Evolutionary conservation across 2,329 filamentous ascomycete genomes (phyloP), one percentile per base, ranked within the genome.

Genomic region (Gliomastix tumulicola): DNA sequence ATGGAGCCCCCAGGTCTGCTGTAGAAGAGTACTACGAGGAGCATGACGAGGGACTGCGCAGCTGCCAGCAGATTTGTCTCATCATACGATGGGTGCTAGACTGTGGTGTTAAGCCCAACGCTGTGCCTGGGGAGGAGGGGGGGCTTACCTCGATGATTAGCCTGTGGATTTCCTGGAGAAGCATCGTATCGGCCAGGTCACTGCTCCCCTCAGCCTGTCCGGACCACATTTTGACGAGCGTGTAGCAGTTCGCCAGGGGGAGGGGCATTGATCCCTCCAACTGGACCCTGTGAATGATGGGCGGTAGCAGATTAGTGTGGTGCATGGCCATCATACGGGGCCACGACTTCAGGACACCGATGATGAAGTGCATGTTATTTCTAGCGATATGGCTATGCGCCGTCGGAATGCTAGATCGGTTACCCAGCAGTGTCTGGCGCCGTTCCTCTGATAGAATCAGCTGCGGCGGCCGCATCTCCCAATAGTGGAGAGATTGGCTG

Each of bases 201-300:
- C 19, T 23, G 21, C 33, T 43, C 1, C 21, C 36, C 9, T 27
- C 13, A 13, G 33, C 30, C 13, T 34, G 34, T 17, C 32, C 36
- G 4, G 23, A 22, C 41, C 41, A 43, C 39, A 43, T 41, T 8
- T 28, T 36, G 22, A 41, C 22, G n/a, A 41, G 20, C 7, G 41
- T 41, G 30, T 32, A 41, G 31, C 41, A 43, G 21, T 41, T 43
- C 4, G 36, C 34, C 19, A 43, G 19, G 6, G 39, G 36, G 7
- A n/a, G 7, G 11, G 41, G 41, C 13, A 37, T 21, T 6, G 13
- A n/a, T 4, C 34, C 23, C 19, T 17, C 27, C 5, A 41, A 31
- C 33, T 43, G 44, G n/a, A 37, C 6, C n/a, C 10, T 37, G 23
- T 46, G 44, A n/a, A 45, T 44, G 5, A 45, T 34, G 12, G 43